A percentile compares a stretch with the other conserved stretches of the same genome.
Conservation (phyloP, 176 grass and related monocot species). For the Triticum timopheevii region DNA sequence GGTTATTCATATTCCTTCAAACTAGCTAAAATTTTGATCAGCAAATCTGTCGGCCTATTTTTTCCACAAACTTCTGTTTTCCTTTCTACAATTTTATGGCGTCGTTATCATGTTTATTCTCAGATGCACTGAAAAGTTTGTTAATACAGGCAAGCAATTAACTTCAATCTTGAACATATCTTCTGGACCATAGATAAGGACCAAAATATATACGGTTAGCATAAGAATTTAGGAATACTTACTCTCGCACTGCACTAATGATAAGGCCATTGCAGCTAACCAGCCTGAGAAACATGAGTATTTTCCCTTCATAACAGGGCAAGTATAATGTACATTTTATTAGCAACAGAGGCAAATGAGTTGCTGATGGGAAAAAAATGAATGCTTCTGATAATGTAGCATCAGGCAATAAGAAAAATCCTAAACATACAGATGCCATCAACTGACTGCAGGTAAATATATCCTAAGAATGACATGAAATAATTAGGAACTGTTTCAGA, state of each 20-base stretch:
- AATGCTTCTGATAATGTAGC: not conserved
- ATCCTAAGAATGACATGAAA: not conserved
- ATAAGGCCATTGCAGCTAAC: slow-evolving; percentile 90
- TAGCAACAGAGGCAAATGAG: slow-evolving; percentile 16
- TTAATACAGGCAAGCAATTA: slow-evolving; percentile 16
- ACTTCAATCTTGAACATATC: slow-evolving; percentile 15
- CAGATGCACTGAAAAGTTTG: slow-evolving; percentile 64
- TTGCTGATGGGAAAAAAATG: not conserved
- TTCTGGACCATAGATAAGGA: not conserved
- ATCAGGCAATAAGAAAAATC: not conserved
- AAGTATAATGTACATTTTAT: slow-evolving; percentile 15
- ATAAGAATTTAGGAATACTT: slow-evolving; percentile 36
- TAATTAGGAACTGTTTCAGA: not conserved
- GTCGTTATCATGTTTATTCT: slow-evolving; percentile 20
- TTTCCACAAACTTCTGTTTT: no score
- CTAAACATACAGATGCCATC: not conserved
- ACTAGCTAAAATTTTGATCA: no score
- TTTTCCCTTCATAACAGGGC: slow-evolving; percentile 62
- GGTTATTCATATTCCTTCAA: no score
- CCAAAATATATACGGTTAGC: not conserved
- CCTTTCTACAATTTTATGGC: no score
- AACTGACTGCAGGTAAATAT: not conserved
- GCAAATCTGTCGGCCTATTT: no score
- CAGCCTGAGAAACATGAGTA: slow-evolving; percentile 80
- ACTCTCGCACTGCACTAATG: slow-evolving; percentile 71